Evolutionary conservation across 768 basidiomycete genomes (phyloP).

Genomic region (Rhodotorula diobovata): DNA sequence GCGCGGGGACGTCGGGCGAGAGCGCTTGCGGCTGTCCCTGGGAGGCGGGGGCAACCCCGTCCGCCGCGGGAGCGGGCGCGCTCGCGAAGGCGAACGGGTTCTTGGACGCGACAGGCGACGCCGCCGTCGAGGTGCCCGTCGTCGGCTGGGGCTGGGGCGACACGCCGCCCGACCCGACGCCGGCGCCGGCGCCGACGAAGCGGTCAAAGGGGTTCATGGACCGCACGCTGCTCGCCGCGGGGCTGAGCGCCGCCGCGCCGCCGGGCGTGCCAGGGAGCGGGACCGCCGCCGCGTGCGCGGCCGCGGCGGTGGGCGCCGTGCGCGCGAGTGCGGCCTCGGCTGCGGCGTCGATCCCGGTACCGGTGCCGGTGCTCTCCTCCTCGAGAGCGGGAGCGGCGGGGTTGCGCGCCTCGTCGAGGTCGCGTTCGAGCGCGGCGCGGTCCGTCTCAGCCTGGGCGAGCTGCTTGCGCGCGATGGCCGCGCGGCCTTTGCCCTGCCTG

Average conservation of each 20-base stretch:
- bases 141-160: slow-evolving; percentile 11
- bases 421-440: slow-evolving; percentile 64
- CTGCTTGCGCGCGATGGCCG: slow-evolving; percentile 94
- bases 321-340: neutral
- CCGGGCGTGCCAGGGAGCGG: slow-evolving; percentile 25
- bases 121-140: too few relatives aligned
- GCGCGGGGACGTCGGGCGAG: neutral
- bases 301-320: neutral
- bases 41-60: neutral
- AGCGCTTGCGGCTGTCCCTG: neutral
- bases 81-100: slow-evolving; percentile 26
- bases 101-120: neutral
- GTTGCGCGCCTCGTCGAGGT: slow-evolving; percentile 53
- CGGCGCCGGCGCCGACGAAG: slow-evolving; percentile 10
- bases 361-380: too few relatives aligned
- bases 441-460: slow-evolving; percentile 75
- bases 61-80: neutral
- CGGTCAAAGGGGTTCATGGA: slow-evolving; percentile 41
- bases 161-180: neutral
- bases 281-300: neutral
- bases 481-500: slow-evolving; percentile 89
- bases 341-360: neutral
- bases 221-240: slow-evolving; percentile 17
- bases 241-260: slow-evolving; percentile 1
- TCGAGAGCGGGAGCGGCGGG: slow-evolving; percentile 39